Conservation (phyloP, 805 yeast species). For the Naumovozyma dairenensis region DNA sequence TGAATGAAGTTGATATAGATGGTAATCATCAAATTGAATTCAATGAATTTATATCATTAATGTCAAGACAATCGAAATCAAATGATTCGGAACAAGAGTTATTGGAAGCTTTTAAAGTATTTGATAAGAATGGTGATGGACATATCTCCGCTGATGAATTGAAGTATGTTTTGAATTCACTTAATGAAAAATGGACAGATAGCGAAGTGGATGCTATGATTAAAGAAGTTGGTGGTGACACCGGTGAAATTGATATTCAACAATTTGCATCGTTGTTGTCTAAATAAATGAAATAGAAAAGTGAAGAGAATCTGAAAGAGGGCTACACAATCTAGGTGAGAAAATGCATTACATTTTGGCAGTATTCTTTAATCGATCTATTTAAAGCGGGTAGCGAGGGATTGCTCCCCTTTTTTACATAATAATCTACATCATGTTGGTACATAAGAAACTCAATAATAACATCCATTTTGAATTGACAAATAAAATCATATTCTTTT, state of each 20-base stretch:
- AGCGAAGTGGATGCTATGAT: slow-evolving; percentile 96
- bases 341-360: not conserved
- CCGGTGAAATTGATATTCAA: slow-evolving; percentile 91
- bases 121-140: slow-evolving; percentile 94
- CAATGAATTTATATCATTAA: slow-evolving; percentile 70
- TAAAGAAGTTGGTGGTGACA: slow-evolving; percentile 87
- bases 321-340: too few relatives aligned
- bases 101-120: slow-evolving; percentile 94
- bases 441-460: not conserved
- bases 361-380: not conserved
- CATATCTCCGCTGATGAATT: slow-evolving; percentile 89
- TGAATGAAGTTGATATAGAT: slow-evolving; percentile 92
- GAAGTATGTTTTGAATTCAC: slow-evolving; percentile 89
- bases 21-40: slow-evolving; percentile 84
- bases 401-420: not conserved
- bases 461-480: slow-evolving; percentile 4
- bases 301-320: too few relatives aligned
- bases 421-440: not conserved
- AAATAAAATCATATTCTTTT: too few relatives aligned
- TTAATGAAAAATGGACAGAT: slow-evolving; percentile 91
- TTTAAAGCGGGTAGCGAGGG: too few relatives aligned
- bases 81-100: slow-evolving; percentile 95
- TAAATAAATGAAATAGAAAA: slow-evolving; percentile 34
- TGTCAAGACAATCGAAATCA: slow-evolving; percentile 87
- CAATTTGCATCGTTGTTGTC: slow-evolving; percentile 88